Base-by-base conservation (phyloP, 2,329 filamentous ascomycete species). In the Colletotrichum tropicale region DNA sequence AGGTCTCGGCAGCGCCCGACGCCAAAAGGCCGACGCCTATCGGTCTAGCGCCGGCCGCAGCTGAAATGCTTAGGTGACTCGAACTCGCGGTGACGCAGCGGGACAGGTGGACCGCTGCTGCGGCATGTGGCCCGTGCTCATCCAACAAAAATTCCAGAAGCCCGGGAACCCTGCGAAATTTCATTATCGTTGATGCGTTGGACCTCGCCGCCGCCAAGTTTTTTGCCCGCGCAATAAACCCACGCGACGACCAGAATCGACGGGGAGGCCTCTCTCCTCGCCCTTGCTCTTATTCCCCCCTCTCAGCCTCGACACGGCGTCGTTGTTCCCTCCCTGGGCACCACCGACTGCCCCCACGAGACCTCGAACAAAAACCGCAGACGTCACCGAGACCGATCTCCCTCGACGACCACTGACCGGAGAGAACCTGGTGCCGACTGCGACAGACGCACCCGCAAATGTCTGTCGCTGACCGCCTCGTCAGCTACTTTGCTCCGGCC, bases 401-500 rank as follows among this genome's bases (percentile, higher is more conserved):
- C 52, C 74, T 61, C 43, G 36, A 61, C 68, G 43, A 38, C 66
- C 18, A 38, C 66, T 21, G 71, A 70, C 71, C 60, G 52, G 43
- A 64, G 61, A 73, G 69, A 74, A 66, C 24, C 62, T 32, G 65
- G 73, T 62, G 36, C 24, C 52, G 62, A 43, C 30, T 55, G 60
- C 74, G 74, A 76, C 70, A 69, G 74, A 52, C 74, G 60, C 55
- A 34, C 48, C 61, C 48, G 74, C 74, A 73, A 86, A 91, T 91
- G 90, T 91, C 89, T 87, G 85, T 90, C 85, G 87, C 87, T 83
- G 90, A 89, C 82, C 86, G 87, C 79, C 84, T 91, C 80, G 84
- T 86, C 81, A 87, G 85, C 82, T 83, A 90, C 83, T 89, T 91
- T 83, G 84, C 88, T 84, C 83, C 85, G 82, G 79, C 81, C 80